phyloP scores from a whole-genome alignment of 352 stramenopile genomes.

The Globisporangium orthogonon region DNA sequence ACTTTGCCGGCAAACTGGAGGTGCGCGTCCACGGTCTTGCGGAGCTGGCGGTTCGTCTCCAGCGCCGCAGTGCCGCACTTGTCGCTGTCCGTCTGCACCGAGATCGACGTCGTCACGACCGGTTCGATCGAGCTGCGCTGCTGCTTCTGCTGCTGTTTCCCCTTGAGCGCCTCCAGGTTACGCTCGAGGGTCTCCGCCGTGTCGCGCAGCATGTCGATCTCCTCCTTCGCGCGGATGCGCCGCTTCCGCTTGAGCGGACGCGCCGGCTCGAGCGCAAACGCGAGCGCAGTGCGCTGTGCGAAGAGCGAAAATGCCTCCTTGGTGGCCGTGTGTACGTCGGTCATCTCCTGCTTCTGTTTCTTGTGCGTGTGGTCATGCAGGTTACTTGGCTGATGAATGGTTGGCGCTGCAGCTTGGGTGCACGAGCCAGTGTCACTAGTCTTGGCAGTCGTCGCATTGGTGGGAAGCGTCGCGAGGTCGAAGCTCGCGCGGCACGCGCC shows the following conservation, averaged over 20 bases:
- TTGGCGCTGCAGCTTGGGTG: too few relatives aligned
- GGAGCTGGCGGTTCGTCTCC: slow-evolving; percentile 8
- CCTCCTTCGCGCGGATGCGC: slow-evolving; percentile 4
- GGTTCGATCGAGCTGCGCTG: background rate
- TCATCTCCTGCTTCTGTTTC: too few relatives aligned
- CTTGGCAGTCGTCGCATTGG: background rate
- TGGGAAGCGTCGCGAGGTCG: background rate
- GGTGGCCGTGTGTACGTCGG: too few relatives aligned
- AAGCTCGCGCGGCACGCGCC: background rate
- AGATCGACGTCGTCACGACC: background rate
- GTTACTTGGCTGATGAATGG: too few relatives aligned
- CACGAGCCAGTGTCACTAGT: too few relatives aligned
- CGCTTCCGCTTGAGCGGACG: slow-evolving; percentile 7
- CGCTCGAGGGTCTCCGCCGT: slow-evolving; percentile 3
- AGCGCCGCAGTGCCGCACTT: background rate
- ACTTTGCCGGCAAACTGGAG: slow-evolving; percentile 1
- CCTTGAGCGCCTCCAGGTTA: slow-evolving; percentile 3
- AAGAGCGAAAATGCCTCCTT: slow-evolving; percentile 6
- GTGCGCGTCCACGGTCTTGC: slow-evolving; percentile 2
- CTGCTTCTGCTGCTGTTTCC: background rate
- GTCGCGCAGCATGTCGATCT: slow-evolving; percentile 5
- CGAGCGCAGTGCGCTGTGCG: slow-evolving; percentile 2
- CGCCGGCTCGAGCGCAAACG: slow-evolving; percentile 5
- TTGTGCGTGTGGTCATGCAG: too few relatives aligned
- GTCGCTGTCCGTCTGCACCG: background rate